A percentile compares a stretch with the other conserved stretches of the same genome.
Evolutionary conservation across 768 basidiomycete species (phyloP).

Genomic region (Leccinum fibrillosum): DNA sequence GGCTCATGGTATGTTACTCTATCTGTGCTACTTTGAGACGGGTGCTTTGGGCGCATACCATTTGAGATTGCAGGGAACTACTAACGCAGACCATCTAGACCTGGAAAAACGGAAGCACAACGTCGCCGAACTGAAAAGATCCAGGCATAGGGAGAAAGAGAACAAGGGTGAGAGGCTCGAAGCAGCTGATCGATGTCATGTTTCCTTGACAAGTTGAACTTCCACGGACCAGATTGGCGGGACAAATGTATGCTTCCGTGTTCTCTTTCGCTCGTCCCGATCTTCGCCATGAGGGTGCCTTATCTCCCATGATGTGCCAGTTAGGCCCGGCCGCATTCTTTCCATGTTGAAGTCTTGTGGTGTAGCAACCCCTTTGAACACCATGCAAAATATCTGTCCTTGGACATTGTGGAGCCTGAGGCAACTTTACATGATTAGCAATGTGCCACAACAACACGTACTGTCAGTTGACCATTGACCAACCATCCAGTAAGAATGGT

Average conservation of each 20-base stretch:
- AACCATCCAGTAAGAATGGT: no score
- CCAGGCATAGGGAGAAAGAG: background rate
- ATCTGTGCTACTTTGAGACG: background rate
- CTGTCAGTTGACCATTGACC: no score
- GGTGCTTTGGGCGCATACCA: background rate
- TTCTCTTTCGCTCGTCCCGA: no score
- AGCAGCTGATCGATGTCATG: background rate
- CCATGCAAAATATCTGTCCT: background rate
- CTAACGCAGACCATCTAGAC: slow-evolving; percentile 37
- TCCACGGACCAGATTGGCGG: background rate
- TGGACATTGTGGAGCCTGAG: background rate
- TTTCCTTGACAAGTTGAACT: background rate
- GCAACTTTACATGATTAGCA: background rate
- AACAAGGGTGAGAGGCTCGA: background rate
- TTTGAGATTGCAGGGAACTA: background rate
- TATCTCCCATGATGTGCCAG: no score
- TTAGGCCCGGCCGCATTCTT: no score
- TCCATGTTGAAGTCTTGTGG: no score
- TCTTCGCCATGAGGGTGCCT: no score
- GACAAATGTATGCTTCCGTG: background rate
- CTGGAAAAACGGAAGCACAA: slow-evolving; percentile 57
- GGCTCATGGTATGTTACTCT: slow-evolving; percentile 62
- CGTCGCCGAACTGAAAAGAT: slow-evolving; percentile 34
- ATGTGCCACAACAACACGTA: no score
- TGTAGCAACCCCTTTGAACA: no score